Conservation (phyloP, 306 rosid genomes). For the Crotalaria pallida region DNA sequence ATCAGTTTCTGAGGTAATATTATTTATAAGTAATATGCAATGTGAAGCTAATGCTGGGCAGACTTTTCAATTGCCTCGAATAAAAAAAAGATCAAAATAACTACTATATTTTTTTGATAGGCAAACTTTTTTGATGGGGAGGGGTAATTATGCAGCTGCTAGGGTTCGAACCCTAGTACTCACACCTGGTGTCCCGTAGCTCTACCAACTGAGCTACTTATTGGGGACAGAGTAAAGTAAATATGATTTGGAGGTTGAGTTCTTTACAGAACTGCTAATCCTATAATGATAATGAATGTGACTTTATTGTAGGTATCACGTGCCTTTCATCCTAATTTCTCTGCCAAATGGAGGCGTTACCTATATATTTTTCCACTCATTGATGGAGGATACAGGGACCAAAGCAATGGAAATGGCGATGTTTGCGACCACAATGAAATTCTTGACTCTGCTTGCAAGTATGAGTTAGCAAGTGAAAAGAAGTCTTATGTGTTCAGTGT, state of each 20-base stretch:
- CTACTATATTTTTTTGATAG: too few species aligned
- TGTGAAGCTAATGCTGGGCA: conserved; percentile 6
- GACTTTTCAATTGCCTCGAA: conserved; percentile 2
- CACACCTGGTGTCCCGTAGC: too few species aligned
- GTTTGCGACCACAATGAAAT: conserved; percentile 20
- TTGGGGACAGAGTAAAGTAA: too few species aligned
- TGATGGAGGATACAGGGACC: conserved; percentile 37
- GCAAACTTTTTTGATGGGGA: too few species aligned
- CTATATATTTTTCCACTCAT: conserved; percentile 78
- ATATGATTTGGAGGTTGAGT: conserved; percentile 14
- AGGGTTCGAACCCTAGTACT: too few species aligned
- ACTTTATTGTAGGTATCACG: conserved; percentile 72
- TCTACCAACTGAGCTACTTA: too few species aligned
- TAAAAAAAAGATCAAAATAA: not conserved
- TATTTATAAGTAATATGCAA: conserved; percentile 16
- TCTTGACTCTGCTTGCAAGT: conserved; percentile 10
- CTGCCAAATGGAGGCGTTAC: conserved; percentile 95
- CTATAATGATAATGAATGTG: conserved; percentile 12
- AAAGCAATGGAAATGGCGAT: conserved; percentile 32
- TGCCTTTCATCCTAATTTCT: conserved; percentile 82
- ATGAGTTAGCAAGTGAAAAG: conserved; percentile 33
- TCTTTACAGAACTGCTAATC: not conserved
- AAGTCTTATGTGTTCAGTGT: conserved; percentile 54
- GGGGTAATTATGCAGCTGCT: too few species aligned
- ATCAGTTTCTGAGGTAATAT: conserved; percentile 68